Conservation (phyloP, 78 protist species). For the Acrasis kona region DNA sequence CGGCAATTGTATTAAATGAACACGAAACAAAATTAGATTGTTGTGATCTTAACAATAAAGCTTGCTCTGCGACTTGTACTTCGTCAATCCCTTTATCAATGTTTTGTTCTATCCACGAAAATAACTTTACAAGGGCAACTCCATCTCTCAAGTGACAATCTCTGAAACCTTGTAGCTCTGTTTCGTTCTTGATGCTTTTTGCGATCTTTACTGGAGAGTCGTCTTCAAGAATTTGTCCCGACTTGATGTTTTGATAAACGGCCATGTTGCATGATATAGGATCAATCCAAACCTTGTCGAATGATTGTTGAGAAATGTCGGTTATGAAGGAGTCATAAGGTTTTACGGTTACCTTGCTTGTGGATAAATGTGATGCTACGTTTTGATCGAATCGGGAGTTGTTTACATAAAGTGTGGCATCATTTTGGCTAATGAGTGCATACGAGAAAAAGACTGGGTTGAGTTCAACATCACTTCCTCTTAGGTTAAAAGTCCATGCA, state of each 20-base stretch:
- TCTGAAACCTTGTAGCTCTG: conserved; percentile 63
- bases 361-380: too few species aligned
- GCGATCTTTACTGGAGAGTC: conserved; percentile 27
- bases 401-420: not conserved
- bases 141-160: conserved; percentile 34
- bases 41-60: not conserved
- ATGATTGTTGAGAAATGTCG: not conserved
- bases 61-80: not conserved
- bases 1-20: conserved; percentile 59
- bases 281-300: conserved; percentile 1
- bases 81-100: conserved; percentile 2
- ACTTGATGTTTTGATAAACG: not conserved
- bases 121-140: conserved; percentile 27
- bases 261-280: not conserved
- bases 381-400: not conserved
- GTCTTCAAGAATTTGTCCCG: not conserved
- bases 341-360: not conserved
- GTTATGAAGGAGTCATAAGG: not conserved
- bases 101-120: conserved; percentile 25
- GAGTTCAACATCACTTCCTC: conserved; percentile 50
- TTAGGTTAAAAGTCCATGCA: conserved; percentile 69
- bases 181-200: conserved; percentile 68
- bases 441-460: conserved; percentile 43
- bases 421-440: conserved; percentile 11
- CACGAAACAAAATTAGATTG: not conserved